Base-by-base conservation (phyloP, 116 monocot species). In the Trichopus zeylanicus region DNA sequence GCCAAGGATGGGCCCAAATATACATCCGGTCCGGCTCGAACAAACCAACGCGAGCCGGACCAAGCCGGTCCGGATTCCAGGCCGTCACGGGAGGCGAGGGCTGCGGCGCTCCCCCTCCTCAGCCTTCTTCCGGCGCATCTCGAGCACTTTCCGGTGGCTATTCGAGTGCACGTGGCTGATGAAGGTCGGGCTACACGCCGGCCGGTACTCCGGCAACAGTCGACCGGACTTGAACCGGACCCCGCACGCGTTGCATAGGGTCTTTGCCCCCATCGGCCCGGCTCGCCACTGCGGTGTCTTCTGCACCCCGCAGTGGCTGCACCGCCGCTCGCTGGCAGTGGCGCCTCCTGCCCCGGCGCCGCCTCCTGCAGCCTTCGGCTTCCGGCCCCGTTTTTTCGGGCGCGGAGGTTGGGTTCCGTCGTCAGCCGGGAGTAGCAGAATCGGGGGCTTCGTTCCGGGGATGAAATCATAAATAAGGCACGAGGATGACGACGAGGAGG, bases 261-360 rank as follows among this genome's bases (percentile, higher is more conserved):
- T 93, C 55, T 93, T 93, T 0, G 85, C 76, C 6, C 93, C 93
- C 33, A 71, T 53, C 3, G 93, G 93, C 6, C 93, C 93, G 1
- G 93, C 72, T 7, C 93, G 56, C 93, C 93, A 93, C 75, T 93
- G 93, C 31, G 93, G 93, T 6, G 93, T 93, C 88, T 93, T 93
- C 65, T 82, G 74, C 28, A 75, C 88, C 9, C 88, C 88, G 66
- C 93, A 93, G 85, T 93, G 93, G 63, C 79, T 78, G 79, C 93
- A 93, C 46, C 85, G 59, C 37, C 86, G 31, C 72, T 81, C 78
- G 5, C 59, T 61, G 3, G 1, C 10, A 15, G 18, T 34, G 2
- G 31, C 49, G 12, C 18, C 60, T 18, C 7, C 21, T 32, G 38
- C 24, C 53, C 21, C 25, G 60, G 60, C 3, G 55, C 31, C 5